Evolutionary conservation across 352 stramenopile genomes (phyloP).

Genomic region (Thraustotheca clavata): DNA sequence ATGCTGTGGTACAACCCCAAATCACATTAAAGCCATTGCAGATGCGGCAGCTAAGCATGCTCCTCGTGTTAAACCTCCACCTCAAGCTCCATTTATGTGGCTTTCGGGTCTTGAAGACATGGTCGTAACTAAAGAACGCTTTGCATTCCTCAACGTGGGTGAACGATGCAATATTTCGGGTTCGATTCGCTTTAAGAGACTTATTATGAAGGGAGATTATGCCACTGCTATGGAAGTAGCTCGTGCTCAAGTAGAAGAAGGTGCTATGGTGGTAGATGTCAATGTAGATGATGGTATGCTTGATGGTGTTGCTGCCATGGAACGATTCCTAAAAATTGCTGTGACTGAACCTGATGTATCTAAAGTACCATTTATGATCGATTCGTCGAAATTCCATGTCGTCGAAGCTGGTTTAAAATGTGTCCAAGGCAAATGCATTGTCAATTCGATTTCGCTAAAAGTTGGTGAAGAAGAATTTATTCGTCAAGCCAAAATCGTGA

Average conservation of each 20-base stretch:
- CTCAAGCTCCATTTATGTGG: conserved; percentile 91
- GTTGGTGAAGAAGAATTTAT: conserved; percentile 95
- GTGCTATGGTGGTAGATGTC: conserved; percentile 96
- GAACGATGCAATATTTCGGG: conserved; percentile 96
- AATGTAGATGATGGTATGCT: conserved; percentile 98
- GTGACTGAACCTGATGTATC: conserved; percentile 93
- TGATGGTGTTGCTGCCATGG: conserved; percentile 93
- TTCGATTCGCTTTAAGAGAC: conserved; percentile 93
- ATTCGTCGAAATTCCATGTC: conserved; percentile 97
- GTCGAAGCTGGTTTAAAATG: conserved; percentile 96
- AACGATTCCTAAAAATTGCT: conserved; percentile 97
- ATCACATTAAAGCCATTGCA: conserved; percentile 90
- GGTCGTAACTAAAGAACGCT: conserved; percentile 88
- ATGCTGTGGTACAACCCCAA: conserved; percentile 93
- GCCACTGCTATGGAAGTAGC: conserved; percentile 94
- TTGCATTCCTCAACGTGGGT: conserved; percentile 95
- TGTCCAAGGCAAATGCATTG: conserved; percentile 95
- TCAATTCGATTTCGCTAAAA: conserved; percentile 97
- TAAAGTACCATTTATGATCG: conserved; percentile 97
- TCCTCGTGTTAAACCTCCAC: conserved; percentile 70
- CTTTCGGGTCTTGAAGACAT: conserved; percentile 94
- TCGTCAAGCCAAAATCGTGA: conserved; percentile 91
- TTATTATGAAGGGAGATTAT: conserved; percentile 95
- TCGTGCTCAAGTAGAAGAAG: conserved; percentile 94
- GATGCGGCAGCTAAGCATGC: conserved; percentile 68